These are phyloP conservation scores for Pholiota molesta DNA, from an alignment of 768 basidiomycete species.

Conservation along the genomic window DNA sequence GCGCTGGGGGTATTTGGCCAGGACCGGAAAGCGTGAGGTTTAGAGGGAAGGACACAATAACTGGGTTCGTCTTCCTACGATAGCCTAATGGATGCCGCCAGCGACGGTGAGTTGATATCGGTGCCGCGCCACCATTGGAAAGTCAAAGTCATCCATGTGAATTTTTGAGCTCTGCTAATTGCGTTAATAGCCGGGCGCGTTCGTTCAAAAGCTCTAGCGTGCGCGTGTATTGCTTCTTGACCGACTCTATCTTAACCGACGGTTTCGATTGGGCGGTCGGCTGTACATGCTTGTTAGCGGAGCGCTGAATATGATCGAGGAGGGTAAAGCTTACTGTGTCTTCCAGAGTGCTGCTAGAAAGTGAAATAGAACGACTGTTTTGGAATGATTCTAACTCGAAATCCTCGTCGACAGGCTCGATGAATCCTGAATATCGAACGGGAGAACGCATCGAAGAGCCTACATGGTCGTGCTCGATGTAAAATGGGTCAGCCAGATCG, in stretches of 20 bases:
- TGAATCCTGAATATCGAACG: slow-evolving; percentile 57
- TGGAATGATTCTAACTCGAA: slow-evolving; percentile 56
- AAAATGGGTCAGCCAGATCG: neutral
- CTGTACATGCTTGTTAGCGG: neutral
- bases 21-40: too few relatives aligned
- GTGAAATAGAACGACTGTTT: slow-evolving; percentile 28
- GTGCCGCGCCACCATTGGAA: too few relatives aligned
- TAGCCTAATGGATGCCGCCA: too few relatives aligned
- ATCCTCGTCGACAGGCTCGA: slow-evolving; percentile 54
- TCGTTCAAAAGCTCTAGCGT: slow-evolving; percentile 59
- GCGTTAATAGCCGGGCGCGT: slow-evolving; percentile 55
- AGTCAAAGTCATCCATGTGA: neutral
- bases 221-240: slow-evolving; percentile 34
- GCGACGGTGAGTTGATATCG: too few relatives aligned
- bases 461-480: slow-evolving; percentile 20
- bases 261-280: neutral
- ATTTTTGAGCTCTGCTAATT: slow-evolving; percentile 49
- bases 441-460: slow-evolving; percentile 7
- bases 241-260: slow-evolving; percentile 16
- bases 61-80: too few relatives aligned
- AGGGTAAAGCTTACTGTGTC: neutral
- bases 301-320: neutral
- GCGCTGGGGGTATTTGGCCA: too few relatives aligned
- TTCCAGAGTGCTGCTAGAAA: neutral
- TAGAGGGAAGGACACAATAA: too few relatives aligned